These are phyloP conservation scores for Pseudocercospora musae DNA, from an alignment of 2,329 filamentous ascomycete species.

Conservation along the genomic window DNA sequence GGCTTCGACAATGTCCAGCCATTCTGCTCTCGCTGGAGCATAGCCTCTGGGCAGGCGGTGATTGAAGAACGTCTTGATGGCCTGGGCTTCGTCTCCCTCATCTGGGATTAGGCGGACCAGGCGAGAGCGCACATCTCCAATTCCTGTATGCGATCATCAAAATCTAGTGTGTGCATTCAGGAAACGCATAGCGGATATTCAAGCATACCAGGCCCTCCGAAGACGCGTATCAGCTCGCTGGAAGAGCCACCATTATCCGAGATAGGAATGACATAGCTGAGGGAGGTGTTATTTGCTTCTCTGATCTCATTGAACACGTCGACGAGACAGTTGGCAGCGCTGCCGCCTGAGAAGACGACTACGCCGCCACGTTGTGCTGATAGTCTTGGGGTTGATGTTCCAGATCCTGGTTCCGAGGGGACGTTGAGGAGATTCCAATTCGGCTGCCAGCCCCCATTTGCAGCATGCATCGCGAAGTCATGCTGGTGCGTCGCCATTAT, in stretches of 20 bases:
- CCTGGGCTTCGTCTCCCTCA: slow-evolving; percentile 59
- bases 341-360: slow-evolving; percentile 72
- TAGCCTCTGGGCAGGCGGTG: slow-evolving; percentile 69
- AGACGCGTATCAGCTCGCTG: slow-evolving; percentile 88
- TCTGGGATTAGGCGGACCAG: slow-evolving; percentile 86
- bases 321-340: slow-evolving; percentile 89
- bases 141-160: slow-evolving; percentile 37
- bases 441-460: background rate
- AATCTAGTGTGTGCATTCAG: background rate
- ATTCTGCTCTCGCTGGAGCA: slow-evolving; percentile 66
- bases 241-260: slow-evolving; percentile 94
- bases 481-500: background rate
- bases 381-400: slow-evolving; percentile 6
- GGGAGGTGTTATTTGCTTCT: slow-evolving; percentile 61
- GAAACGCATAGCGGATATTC: background rate
- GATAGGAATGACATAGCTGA: slow-evolving; percentile 90
- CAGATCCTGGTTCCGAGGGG: background rate
- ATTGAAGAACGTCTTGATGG: slow-evolving; percentile 83
- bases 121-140: slow-evolving; percentile 68
- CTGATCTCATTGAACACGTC: slow-evolving; percentile 72
- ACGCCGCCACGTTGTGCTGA: slow-evolving; percentile 51
- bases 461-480: background rate
- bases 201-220: slow-evolving; percentile 78
- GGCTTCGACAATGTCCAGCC: slow-evolving; percentile 85
- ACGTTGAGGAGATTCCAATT: background rate